These are phyloP conservation scores for Artomyces pyxidatus DNA, from an alignment of 768 basidiomycete species.

Conservation along the genomic window DNA sequence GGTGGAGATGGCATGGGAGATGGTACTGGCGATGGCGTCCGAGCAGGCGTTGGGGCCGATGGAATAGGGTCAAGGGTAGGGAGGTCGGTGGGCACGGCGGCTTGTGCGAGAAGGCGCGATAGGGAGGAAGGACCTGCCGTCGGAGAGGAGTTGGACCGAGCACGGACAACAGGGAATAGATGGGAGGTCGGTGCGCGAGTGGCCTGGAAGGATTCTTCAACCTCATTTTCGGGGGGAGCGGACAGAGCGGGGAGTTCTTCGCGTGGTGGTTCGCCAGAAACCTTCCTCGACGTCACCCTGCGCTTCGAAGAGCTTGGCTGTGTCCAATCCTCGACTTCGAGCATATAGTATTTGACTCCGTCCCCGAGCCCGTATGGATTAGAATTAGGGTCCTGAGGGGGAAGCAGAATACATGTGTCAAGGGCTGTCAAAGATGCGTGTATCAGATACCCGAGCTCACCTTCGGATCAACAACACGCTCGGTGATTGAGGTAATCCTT, in stretches of 20 bases:
- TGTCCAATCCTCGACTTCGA: slow-evolving; percentile 92
- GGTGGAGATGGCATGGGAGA: slow-evolving; percentile 2
- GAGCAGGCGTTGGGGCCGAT: slow-evolving; percentile 14
- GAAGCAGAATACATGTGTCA: slow-evolving; percentile 5
- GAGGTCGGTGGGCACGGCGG: slow-evolving; percentile 34
- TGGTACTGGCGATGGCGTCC: slow-evolving; percentile 24
- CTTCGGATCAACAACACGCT: slow-evolving; percentile 74
- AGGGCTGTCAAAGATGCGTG: not conserved
- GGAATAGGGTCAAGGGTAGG: slow-evolving; percentile 17
- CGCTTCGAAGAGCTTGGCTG: slow-evolving; percentile 62
- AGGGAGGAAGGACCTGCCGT: slow-evolving; percentile 70
- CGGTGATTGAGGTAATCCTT: slow-evolving; percentile 80
- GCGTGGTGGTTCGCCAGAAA: slow-evolving; percentile 33
- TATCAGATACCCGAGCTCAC: slow-evolving; percentile 38
- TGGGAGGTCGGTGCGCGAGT: slow-evolving; percentile 62
- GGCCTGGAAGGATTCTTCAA: slow-evolving; percentile 63
- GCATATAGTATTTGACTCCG: slow-evolving; percentile 88
- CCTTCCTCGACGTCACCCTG: slow-evolving; percentile 43
- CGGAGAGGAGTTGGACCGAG: slow-evolving; percentile 60
- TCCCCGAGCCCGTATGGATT: slow-evolving; percentile 88
- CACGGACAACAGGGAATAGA: slow-evolving; percentile 48
- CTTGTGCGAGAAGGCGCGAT: slow-evolving; percentile 73
- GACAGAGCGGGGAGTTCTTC: slow-evolving; percentile 37
- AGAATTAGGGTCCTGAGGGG: slow-evolving; percentile 59
- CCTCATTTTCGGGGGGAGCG: slow-evolving; percentile 61